phyloP scores from a whole-genome alignment of 352 stramenopile genomes.

The Halophytophthora polymorphica region DNA sequence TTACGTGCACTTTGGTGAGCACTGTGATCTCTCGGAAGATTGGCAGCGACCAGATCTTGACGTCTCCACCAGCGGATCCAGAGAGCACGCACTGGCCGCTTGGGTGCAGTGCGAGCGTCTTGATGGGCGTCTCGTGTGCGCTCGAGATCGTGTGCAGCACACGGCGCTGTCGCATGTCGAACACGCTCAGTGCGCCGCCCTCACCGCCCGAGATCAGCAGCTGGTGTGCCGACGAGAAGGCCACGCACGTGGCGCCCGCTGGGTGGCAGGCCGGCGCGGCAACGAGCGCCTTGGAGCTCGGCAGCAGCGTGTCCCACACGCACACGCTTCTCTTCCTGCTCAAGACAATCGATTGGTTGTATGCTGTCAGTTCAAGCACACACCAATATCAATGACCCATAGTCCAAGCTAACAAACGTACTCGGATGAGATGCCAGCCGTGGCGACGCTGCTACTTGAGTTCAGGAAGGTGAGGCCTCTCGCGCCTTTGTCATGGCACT shows the following conservation, averaged over 20 bases:
- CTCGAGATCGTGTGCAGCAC: conserved; percentile 81
- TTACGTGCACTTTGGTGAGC: conserved; percentile 72
- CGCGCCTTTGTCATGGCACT: conserved; percentile 86
- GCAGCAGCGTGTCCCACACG: conserved; percentile 82
- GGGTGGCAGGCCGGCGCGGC: conserved; percentile 71
- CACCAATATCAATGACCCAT: background rate
- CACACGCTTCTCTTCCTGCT: conserved; percentile 77
- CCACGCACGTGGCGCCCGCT: conserved; percentile 65
- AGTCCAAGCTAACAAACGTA: conserved; percentile 26
- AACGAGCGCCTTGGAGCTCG: conserved; percentile 68
- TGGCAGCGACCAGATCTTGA: conserved; percentile 88
- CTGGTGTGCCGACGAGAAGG: conserved; percentile 78
- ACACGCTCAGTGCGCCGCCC: conserved; percentile 76
- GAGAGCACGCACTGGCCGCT: conserved; percentile 80
- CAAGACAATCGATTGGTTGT: conserved; percentile 6
- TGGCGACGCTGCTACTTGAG: conserved; percentile 71
- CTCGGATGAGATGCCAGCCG: conserved; percentile 71
- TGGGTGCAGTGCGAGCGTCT: conserved; percentile 73
- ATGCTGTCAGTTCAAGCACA: conserved; percentile 1
- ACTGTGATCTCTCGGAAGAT: conserved; percentile 81
- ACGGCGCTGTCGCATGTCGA: conserved; percentile 85
- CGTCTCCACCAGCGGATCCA: conserved; percentile 73
- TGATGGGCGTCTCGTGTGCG: conserved; percentile 84
- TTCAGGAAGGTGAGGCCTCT: conserved; percentile 80
- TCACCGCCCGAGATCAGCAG: conserved; percentile 81